Conservation (phyloP, 2,329 filamentous ascomycete genomes). For the Fusarium dimerum region DNA sequence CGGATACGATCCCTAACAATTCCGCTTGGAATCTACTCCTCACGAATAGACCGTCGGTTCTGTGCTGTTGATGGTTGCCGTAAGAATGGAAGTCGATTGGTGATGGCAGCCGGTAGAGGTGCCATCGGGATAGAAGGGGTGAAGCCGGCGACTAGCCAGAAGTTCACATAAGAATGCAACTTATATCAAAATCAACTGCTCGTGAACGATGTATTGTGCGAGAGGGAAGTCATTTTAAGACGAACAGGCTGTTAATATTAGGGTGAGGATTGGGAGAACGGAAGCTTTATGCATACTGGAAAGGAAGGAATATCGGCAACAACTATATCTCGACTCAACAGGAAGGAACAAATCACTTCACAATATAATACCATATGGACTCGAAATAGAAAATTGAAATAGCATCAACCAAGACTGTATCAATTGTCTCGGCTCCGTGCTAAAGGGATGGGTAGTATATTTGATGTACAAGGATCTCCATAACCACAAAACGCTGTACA, state of each 20-base stretch:
- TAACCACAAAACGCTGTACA: conserved; percentile 50
- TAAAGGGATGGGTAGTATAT: conserved; percentile 35
- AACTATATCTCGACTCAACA: neutral
- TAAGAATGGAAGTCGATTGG: conserved; percentile 4
- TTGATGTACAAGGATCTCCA: conserved; percentile 46
- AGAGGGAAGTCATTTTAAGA: neutral
- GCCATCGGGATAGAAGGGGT: conserved; percentile 13
- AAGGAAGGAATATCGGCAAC: conserved; percentile 11
- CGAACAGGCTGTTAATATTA: neutral
- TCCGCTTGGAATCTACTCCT: conserved; percentile 25
- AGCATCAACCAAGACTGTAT: conserved; percentile 36
- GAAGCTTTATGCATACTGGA: conserved; percentile 4
- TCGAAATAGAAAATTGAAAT: conserved; percentile 18
- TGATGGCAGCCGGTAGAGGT: conserved; percentile 8
- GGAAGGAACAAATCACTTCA: conserved; percentile 18
- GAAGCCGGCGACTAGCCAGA: neutral
- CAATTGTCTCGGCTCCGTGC: conserved; percentile 39
- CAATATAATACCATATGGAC: conserved; percentile 8
- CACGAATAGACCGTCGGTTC: conserved; percentile 5
- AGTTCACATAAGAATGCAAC: conserved; percentile 8
- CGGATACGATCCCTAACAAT: conserved; percentile 33
- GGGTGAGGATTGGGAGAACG: conserved; percentile 7
- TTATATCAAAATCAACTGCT: conserved; percentile 7
- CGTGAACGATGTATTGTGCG: conserved; percentile 9
- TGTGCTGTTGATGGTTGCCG: conserved; percentile 7